phyloP scores from a whole-genome alignment of 805 yeast genomes.

The Candida ulmi region DNA sequence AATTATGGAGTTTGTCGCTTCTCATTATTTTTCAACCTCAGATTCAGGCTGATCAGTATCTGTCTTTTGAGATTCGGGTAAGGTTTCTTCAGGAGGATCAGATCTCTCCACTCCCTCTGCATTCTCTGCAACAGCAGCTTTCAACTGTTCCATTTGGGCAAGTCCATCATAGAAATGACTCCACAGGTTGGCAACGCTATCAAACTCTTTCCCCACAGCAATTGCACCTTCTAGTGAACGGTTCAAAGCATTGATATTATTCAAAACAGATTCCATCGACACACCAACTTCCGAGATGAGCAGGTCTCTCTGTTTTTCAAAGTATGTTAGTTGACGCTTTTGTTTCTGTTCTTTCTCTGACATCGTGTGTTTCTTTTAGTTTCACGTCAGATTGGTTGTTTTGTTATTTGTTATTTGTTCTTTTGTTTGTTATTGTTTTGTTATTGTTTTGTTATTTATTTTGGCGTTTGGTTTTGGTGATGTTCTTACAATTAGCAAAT shows the following conservation, averaged over 20 bases:
- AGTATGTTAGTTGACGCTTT: slow-evolving; percentile 27
- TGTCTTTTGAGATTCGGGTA: not conserved
- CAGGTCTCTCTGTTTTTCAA: slow-evolving; percentile 55
- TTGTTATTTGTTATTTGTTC: too few relatives aligned
- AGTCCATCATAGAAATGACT: slow-evolving; percentile 54
- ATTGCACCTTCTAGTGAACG: slow-evolving; percentile 61
- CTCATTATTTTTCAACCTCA: too few relatives aligned
- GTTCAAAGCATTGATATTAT: slow-evolving; percentile 59
- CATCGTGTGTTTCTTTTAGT: not conserved
- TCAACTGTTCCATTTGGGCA: slow-evolving; percentile 25
- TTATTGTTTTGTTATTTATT: too few relatives aligned
- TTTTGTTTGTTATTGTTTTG: too few relatives aligned
- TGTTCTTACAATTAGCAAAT: too few relatives aligned
- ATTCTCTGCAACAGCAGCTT: not conserved
- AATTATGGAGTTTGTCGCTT: too few relatives aligned
- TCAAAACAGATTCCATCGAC: slow-evolving; percentile 61
- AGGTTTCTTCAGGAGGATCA: not conserved
- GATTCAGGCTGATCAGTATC: not conserved
- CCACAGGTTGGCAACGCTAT: slow-evolving; percentile 69
- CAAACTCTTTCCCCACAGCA: slow-evolving; percentile 73
- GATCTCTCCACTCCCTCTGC: too few relatives aligned
- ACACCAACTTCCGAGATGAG: slow-evolving; percentile 51
- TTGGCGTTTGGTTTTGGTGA: too few relatives aligned
- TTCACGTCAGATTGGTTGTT: too few relatives aligned
- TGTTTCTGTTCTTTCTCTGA: slow-evolving; percentile 12